Conservation (phyloP, 805 yeast genomes). For the Blastobotrys parvus region DNA sequence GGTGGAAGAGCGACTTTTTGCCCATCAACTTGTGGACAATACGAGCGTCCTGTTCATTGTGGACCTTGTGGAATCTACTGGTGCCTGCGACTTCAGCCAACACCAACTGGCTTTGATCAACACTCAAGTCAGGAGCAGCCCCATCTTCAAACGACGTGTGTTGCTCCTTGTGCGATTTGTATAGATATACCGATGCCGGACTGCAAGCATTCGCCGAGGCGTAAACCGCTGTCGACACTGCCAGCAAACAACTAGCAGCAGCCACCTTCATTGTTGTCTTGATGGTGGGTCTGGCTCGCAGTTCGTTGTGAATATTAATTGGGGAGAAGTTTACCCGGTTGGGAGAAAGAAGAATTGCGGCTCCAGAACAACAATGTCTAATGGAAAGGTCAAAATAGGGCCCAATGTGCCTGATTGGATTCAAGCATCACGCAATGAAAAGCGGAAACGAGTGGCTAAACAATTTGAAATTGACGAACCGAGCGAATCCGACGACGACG, state of each 20-base stretch:
- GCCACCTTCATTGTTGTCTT: no score
- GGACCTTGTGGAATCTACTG: conserved; percentile 5
- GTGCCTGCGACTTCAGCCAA: conserved; percentile 16
- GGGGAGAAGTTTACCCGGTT: no score
- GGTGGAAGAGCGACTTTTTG: not conserved
- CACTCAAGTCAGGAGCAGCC: conserved; percentile 4
- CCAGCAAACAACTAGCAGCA: no score
- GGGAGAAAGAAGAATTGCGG: no score
- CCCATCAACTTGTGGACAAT: not conserved
- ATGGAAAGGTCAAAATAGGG: conserved; percentile 8
- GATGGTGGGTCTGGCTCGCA: no score
- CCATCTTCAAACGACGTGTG: not conserved
- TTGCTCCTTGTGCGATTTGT: not conserved
- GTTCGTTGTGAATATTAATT: no score
- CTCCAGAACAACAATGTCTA: no score
- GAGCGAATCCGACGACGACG: conserved; percentile 4
- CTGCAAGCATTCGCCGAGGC: no score
- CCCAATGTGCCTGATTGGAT: conserved; percentile 16
- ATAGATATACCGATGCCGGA: conserved; percentile 3
- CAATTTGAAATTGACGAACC: not conserved
- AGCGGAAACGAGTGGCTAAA: conserved; percentile 1
- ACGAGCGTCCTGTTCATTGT: conserved; percentile 7
- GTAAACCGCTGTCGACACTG: no score
- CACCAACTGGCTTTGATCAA: conserved; percentile 15
- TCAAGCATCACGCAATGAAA: conserved; percentile 7